Evolutionary conservation across 2,329 filamentous ascomycete species (phyloP).

Genomic region (Colletotrichum aenigma): DNA sequence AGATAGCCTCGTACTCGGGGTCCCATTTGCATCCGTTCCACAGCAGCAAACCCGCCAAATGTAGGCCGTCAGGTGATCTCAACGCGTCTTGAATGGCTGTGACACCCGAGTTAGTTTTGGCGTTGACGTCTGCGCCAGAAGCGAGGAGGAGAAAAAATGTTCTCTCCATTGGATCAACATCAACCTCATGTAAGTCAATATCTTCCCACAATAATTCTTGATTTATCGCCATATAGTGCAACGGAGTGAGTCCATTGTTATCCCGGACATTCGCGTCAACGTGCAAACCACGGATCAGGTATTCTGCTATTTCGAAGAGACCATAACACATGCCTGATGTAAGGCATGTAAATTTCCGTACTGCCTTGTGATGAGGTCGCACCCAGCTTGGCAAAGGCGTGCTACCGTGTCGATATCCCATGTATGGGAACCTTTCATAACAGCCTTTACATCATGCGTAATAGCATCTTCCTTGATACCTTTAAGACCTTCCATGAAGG

Average conservation of each 20-base stretch:
- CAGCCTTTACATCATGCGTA: not conserved
- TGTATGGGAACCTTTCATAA: not conserved
- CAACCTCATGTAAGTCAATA: too few relatives aligned
- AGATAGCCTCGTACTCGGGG: not conserved
- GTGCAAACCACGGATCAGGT: not conserved
- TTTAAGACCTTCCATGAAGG: not conserved
- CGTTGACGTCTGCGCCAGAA: not conserved
- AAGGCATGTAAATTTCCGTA: not conserved
- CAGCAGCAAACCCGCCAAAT: not conserved
- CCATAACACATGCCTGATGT: not conserved
- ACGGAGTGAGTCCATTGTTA: not conserved
- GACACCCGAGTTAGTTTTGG: not conserved
- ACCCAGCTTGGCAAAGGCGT: not conserved
- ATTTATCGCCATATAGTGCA: not conserved
- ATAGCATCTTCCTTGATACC: not conserved
- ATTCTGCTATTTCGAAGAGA: not conserved
- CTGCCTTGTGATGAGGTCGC: not conserved
- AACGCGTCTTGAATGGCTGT: not conserved
- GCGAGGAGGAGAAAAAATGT: not conserved
- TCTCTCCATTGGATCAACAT: not conserved
- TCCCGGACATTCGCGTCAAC: not conserved
- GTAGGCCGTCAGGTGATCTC: not conserved
- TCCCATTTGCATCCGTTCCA: not conserved
- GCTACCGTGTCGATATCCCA: not conserved
- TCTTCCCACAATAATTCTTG: too few relatives aligned